phyloP scores from a whole-genome alignment of 2,329 filamentous ascomycete genomes.

The Sporothrix schenckii region DNA sequence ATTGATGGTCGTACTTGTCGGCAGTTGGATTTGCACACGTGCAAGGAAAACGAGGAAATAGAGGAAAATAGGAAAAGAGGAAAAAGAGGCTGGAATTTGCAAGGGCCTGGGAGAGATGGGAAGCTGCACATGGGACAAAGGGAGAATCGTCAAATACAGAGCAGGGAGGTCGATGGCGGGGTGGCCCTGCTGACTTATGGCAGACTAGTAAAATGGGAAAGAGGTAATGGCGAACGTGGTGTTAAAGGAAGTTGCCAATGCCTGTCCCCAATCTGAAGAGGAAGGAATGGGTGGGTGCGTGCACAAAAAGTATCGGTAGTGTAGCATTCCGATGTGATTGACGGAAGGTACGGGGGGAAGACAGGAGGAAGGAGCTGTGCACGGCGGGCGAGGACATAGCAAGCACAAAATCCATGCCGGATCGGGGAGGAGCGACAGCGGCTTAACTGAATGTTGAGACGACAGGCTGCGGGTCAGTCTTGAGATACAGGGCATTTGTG shows the following conservation, averaged over 20 bases:
- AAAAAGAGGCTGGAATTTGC: neutral
- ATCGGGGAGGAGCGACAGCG: conserved; percentile 16
- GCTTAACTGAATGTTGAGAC: neutral
- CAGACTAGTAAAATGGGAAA: conserved; percentile 12
- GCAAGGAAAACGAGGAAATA: neutral
- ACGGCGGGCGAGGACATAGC: neutral
- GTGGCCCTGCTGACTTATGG: conserved; percentile 15
- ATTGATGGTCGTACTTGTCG: neutral
- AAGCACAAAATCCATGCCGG: neutral
- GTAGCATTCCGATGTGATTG: conserved; percentile 5
- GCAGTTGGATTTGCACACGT: too few species aligned
- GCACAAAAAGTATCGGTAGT: conserved; percentile 5
- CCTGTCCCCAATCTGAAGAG: neutral
- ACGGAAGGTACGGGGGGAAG: neutral
- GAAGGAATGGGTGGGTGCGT: neutral
- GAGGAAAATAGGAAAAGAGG: neutral
- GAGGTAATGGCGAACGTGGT: too few species aligned
- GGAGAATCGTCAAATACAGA: conserved; percentile 2
- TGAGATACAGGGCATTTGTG: neutral
- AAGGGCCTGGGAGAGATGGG: neutral
- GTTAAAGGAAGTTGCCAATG: neutral
- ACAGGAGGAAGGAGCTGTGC: neutral
- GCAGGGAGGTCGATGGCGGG: conserved; percentile 13
- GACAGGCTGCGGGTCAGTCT: neutral
- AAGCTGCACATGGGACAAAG: neutral